Evolutionary conservation across 805 yeast genomes (phyloP).

Genomic region (Wickerhamiella domercqiae): DNA sequence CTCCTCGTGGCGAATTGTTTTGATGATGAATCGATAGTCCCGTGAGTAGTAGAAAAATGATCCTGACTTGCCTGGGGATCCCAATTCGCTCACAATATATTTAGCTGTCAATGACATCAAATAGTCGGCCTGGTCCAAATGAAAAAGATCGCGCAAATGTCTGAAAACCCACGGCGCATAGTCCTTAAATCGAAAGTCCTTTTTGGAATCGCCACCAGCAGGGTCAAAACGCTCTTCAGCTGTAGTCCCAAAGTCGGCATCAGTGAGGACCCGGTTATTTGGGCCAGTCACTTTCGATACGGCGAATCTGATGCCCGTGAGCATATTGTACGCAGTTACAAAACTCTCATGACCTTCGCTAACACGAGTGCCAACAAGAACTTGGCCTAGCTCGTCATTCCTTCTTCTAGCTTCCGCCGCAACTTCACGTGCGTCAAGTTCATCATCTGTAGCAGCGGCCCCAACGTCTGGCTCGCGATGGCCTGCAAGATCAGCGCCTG

Average conservation of each 20-base stretch:
- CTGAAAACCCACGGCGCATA: slow-evolving; percentile 90
- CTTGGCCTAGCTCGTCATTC: slow-evolving; percentile 25
- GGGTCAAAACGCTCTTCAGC: slow-evolving; percentile 78
- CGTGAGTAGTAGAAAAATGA: slow-evolving; percentile 90
- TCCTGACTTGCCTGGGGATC: slow-evolving; percentile 95
- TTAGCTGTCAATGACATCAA: slow-evolving; percentile 83
- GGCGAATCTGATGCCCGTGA: slow-evolving; percentile 90
- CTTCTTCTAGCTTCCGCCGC: slow-evolving; percentile 1
- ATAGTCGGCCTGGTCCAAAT: slow-evolving; percentile 92
- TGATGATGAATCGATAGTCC: slow-evolving; percentile 86
- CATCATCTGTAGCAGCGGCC: neutral
- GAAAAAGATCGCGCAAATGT: slow-evolving; percentile 62
- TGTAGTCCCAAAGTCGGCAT: slow-evolving; percentile 52
- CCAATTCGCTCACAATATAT: slow-evolving; percentile 78
- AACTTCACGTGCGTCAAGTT: neutral
- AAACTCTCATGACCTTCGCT: slow-evolving; percentile 89
- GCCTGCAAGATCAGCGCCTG: too few relatives aligned
- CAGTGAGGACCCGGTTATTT: slow-evolving; percentile 54
- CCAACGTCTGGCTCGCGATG: neutral
- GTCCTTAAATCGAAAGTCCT: slow-evolving; percentile 93
- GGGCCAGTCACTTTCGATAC: slow-evolving; percentile 81
- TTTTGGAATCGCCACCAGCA: slow-evolving; percentile 63
- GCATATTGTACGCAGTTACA: slow-evolving; percentile 90
- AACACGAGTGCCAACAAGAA: slow-evolving; percentile 63
- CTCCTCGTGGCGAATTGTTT: slow-evolving; percentile 87